A percentile compares a stretch with the other conserved stretches of the same genome.
Conservation (phyloP, 2,329 filamentous ascomycete species). For the Phaeomoniella chlamydospora region DNA sequence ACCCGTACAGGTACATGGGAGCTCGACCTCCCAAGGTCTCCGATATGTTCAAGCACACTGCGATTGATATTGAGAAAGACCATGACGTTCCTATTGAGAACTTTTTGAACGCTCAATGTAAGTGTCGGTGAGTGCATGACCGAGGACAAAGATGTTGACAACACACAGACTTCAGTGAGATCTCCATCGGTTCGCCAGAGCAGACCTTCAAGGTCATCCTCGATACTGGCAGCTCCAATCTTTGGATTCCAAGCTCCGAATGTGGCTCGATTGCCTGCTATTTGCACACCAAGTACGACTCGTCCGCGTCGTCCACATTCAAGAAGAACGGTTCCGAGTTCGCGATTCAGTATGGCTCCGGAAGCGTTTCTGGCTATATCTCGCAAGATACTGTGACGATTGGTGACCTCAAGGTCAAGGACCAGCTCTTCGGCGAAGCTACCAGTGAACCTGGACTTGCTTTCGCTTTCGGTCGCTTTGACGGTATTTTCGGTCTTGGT, state of each 20-base stretch:
- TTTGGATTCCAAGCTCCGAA: constrained; percentile 87
- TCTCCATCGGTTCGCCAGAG: constrained; percentile 77
- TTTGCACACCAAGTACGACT: constrained; percentile 93
- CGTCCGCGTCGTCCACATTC: constrained; percentile 74
- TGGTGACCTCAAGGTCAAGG: constrained; percentile 75
- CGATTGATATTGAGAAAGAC: constrained; percentile 47
- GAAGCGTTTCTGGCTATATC: constrained; percentile 82
- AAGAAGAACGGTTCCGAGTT: constrained; percentile 88
- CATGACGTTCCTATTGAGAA: constrained; percentile 87
- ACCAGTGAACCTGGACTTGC: constrained; percentile 91
- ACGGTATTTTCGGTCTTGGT: constrained; percentile 88
- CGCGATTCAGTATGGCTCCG: constrained; percentile 89
- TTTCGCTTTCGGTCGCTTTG: constrained; percentile 94
- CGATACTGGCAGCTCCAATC: constrained; percentile 96
- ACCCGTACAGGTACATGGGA: constrained; percentile 86
- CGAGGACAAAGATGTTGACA: background rate
- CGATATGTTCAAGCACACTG: constrained; percentile 66
- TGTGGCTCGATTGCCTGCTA: constrained; percentile 97
- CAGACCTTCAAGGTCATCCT: constrained; percentile 99
- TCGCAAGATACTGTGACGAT: constrained; percentile 79
- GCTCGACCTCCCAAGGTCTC: constrained; percentile 53
- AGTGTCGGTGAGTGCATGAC: constrained; percentile 18
- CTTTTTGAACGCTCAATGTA: constrained; percentile 98
- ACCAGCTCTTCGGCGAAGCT: constrained; percentile 91
- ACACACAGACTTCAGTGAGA: constrained; percentile 80